Evolutionary conservation across 345 rosid species (phyloP).

Genomic region (Eucalyptus polybractea): DNA sequence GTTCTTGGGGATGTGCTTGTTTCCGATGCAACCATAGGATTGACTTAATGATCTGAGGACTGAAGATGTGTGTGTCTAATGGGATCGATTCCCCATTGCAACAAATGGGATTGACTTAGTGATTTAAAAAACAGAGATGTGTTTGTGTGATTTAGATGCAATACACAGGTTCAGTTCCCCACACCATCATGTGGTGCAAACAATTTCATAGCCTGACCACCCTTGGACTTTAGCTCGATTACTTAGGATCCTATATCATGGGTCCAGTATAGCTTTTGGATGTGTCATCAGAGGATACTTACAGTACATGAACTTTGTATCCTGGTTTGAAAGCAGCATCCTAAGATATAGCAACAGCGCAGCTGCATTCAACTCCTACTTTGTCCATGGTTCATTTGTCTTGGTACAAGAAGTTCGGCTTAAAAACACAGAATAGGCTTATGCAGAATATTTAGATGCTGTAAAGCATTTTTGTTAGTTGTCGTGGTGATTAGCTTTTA

Average conservation of each 20-base stretch:
- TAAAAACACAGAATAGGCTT: not conserved
- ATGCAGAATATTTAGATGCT: too few species aligned
- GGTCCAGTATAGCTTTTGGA: not conserved
- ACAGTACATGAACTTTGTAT: not conserved
- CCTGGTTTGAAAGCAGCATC: not conserved
- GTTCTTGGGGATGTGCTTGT: not conserved
- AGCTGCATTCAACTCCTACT: not conserved
- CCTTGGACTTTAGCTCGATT: not conserved
- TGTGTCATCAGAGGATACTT: not conserved
- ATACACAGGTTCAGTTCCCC: not conserved
- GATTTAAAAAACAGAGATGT: not conserved
- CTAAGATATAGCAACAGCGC: not conserved
- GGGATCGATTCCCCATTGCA: not conserved
- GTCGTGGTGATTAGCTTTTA: not conserved
- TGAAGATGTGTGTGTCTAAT: not conserved
- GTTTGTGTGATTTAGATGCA: not conserved
- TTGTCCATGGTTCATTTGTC: not conserved
- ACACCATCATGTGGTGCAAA: not conserved
- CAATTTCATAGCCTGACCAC: not conserved
- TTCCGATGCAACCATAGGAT: not conserved
- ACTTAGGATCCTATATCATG: not conserved
- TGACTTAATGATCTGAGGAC: not conserved
- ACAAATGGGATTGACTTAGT: not conserved
- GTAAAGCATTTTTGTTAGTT: not conserved
- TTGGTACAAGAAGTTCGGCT: not conserved